Conservation (phyloP, 257 asterid genomes). For the Solanum dulcamara region DNA sequence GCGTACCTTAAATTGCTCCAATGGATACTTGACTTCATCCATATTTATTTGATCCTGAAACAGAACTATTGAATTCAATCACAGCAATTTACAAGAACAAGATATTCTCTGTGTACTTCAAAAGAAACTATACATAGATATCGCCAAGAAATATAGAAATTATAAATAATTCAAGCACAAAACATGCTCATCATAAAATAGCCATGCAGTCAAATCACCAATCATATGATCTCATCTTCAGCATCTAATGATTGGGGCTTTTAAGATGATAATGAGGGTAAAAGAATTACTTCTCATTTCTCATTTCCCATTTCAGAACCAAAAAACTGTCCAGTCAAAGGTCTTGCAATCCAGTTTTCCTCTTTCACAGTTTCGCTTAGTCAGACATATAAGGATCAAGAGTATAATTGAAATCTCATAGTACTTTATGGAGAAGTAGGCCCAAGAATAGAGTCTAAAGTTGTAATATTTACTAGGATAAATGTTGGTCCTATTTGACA, state of each 20-base stretch:
- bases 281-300: background rate
- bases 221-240: background rate
- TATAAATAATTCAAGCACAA: background rate
- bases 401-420: background rate
- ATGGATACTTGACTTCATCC: slow-evolving; percentile 73
- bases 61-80: slow-evolving; percentile 18
- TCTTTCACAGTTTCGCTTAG: background rate
- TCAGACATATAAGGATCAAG: background rate
- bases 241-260: background rate
- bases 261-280: background rate
- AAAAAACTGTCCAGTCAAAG: background rate
- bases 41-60: slow-evolving; percentile 84
- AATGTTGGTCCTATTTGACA: background rate
- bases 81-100: slow-evolving; percentile 1
- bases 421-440: background rate
- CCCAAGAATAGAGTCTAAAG: background rate
- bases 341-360: background rate
- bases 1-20: slow-evolving; percentile 83
- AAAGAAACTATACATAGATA: background rate
- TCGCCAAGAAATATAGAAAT: background rate
- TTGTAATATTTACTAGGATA: background rate
- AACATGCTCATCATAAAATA: background rate
- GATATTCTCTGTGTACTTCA: background rate
- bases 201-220: background rate
- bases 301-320: background rate